Evolutionary conservation across 306 rosid species (phyloP), one percentile per base, ranked within the genome.

Genomic region (Leucaena leucocephala): DNA sequence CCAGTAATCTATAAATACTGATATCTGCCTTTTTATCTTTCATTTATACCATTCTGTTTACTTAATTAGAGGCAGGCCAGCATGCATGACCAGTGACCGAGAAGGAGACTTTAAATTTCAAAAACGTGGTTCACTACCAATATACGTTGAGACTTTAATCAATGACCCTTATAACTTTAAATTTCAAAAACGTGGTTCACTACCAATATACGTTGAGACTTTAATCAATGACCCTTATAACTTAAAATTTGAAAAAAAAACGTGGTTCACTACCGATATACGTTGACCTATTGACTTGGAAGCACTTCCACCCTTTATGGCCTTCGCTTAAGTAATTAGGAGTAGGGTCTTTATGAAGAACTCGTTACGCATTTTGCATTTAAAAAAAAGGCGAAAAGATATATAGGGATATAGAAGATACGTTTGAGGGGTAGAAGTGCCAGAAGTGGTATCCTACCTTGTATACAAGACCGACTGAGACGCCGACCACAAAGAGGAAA

Each of bases 401-500:
- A 36, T 27, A 48, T 13, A 65, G 8, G 14, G 72, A 16, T 58
- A 38, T 15, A 13, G 69, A 66, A 43, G 17, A 33, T 11, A 19
- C 33, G n/a, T 43, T 68, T 43, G 40, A 43, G 7, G n/a, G 4
- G 4, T 22, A 43, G 38, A 1, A 2, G 59, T 34, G 5, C 68
- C 21, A 39, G 81, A 38, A 40, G 46, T 13, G 34, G 61, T 15
- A 71, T 1, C 3, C 6, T 81, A 92, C 97, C 97, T 90, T 90
- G 86, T 88, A 92, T 43, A 89, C 97, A 14, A 92, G 87, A 82
- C 79, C 84, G 21, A 90, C 74, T 0, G 97, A 92, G 71, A 92
- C 87, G 4, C 97, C 97, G 7, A 90, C 97, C 48, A 84, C 89
- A 17, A 90, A 90, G 68, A 92, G 91, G 48, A 92, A 90, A 88